These are phyloP conservation scores for Cladophialophora chaetospira DNA, from an alignment of 2,329 filamentous ascomycete species.

Conservation along the genomic window DNA sequence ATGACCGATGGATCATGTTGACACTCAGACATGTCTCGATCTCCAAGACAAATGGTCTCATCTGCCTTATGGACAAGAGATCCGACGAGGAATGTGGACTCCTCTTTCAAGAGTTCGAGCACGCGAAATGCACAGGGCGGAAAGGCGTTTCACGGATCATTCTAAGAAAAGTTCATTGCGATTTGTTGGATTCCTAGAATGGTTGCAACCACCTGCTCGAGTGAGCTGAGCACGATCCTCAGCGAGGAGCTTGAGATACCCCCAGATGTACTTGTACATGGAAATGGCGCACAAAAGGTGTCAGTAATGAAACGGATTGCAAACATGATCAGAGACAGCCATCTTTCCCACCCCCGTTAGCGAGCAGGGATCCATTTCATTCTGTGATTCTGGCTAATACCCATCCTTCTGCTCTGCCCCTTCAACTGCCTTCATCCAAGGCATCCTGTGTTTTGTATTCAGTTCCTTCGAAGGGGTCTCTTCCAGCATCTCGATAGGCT, in stretches of 20 bases:
- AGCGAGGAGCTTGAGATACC: constrained; percentile 4
- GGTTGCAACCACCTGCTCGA: background rate
- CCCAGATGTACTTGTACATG: constrained; percentile 2
- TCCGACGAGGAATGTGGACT: too few species aligned
- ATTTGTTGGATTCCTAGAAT: background rate
- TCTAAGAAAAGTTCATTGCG: background rate
- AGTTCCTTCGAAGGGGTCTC: background rate
- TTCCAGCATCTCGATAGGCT: background rate
- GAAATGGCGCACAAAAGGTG: background rate
- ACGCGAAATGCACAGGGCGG: background rate
- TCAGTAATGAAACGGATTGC: background rate
- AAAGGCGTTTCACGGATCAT: background rate
- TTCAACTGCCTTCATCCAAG: background rate
- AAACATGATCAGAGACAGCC: background rate
- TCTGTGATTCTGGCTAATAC: background rate
- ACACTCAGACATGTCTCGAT: too few species aligned
- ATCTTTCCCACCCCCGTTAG: background rate
- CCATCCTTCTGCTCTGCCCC: constrained; percentile 1
- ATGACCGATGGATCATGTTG: background rate
- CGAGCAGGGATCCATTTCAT: too few species aligned
- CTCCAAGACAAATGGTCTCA: too few species aligned
- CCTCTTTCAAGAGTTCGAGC: too few species aligned
- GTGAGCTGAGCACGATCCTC: background rate
- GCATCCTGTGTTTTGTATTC: background rate
- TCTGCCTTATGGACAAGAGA: too few species aligned